Conservation (phyloP, 2,329 filamentous ascomycete genomes). For the Alternaria ethzedia region DNA sequence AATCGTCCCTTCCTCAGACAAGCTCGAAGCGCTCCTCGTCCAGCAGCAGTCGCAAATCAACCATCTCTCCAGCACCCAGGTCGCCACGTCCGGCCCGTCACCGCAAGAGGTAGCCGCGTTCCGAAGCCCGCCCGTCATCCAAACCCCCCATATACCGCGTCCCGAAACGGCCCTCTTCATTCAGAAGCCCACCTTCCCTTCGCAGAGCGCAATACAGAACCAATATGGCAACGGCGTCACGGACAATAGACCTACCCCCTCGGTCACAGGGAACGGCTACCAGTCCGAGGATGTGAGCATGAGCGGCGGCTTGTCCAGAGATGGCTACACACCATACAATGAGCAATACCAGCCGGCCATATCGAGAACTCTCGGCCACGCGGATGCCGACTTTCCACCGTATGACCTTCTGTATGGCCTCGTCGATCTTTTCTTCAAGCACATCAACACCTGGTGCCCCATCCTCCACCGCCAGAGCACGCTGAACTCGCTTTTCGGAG, state of each 20-base stretch:
- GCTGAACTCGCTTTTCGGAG: conserved; percentile 80
- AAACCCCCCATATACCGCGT: conserved; percentile 51
- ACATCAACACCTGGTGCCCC: conserved; percentile 75
- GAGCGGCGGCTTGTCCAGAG: conserved; percentile 33
- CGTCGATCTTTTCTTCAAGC: conserved; percentile 68
- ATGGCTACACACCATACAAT: conserved; percentile 38
- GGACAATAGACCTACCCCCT: conserved; percentile 30
- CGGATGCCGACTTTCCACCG: conserved; percentile 60
- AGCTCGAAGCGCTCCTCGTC: conserved; percentile 53
- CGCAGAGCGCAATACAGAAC: conserved; percentile 38
- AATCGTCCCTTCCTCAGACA: conserved; percentile 43
- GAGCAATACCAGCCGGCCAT: conserved; percentile 41
- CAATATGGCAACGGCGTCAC: conserved; percentile 50
- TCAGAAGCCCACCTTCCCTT: conserved; percentile 52
- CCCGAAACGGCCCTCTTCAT: conserved; percentile 56
- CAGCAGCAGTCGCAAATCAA: conserved; percentile 56
- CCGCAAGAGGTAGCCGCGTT: conserved; percentile 44
- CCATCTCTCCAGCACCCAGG: conserved; percentile 47
- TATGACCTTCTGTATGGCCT: conserved; percentile 66
- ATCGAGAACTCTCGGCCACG: conserved; percentile 32
- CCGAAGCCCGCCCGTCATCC: conserved; percentile 44
- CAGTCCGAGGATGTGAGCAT: conserved; percentile 35
- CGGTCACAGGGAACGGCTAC: conserved; percentile 39
- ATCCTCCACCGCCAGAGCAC: conserved; percentile 87
- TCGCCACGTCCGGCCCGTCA: conserved; percentile 31